Evolutionary conservation across 176 grass and related monocot genomes (phyloP).

Genomic region (Elaeis guineensis): DNA sequence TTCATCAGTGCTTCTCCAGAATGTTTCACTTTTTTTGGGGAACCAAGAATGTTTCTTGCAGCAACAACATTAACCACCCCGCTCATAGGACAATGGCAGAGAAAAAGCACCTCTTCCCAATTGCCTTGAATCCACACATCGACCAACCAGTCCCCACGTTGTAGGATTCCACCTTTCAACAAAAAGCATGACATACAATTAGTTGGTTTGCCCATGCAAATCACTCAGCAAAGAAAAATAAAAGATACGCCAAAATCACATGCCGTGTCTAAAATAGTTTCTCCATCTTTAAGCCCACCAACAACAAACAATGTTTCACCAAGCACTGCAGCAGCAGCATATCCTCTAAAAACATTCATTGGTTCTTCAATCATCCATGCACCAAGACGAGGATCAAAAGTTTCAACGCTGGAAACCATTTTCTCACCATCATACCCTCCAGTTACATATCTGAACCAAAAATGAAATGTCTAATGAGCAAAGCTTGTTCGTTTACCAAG

Average conservation of each 20-base stretch:
- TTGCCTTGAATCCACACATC: constrained; percentile 14
- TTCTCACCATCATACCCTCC: constrained; percentile 51
- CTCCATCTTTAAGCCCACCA: constrained; percentile 31
- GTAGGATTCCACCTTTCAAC: constrained; percentile 57
- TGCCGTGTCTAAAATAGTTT: constrained; percentile 41
- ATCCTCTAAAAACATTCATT: constrained; percentile 46
- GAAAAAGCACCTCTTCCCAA: constrained; percentile 54
- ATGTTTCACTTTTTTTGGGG: no score
- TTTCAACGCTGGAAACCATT: constrained; percentile 49
- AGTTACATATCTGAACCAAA: constrained; percentile 45
- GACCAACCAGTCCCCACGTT: constrained; percentile 47
- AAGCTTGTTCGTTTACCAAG: no score
- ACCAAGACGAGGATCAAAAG: constrained; percentile 48
- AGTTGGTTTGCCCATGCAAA: no score
- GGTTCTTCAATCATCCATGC: constrained; percentile 47
- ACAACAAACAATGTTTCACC: constrained; percentile 38
- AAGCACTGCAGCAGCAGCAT: constrained; percentile 38
- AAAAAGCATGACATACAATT: not conserved
- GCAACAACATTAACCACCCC: no score
- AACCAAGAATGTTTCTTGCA: no score
- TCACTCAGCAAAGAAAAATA: not conserved
- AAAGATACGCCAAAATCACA: not conserved
- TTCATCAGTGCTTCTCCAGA: no score
- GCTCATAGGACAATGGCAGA: constrained; percentile 39
- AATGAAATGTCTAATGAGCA: not conserved